Evolutionary conservation across 2,329 filamentous ascomycete species (phyloP).

Genomic region (Periconia digitata): DNA sequence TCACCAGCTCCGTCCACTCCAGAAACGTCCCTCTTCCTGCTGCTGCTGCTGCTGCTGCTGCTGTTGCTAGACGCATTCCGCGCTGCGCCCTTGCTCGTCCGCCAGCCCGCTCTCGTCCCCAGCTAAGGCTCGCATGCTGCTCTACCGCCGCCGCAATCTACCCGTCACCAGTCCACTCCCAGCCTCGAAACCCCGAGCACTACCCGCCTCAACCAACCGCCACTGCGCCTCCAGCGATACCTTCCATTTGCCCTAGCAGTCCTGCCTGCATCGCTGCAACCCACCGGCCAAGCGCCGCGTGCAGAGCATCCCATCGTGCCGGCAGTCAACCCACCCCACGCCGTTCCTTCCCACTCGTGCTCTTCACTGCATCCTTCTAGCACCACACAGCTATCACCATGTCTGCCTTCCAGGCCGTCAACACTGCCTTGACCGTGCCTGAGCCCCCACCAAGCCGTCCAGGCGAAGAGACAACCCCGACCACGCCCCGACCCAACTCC

Average conservation of each 20-base stretch:
- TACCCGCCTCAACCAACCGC: not conserved
- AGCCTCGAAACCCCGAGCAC: constrained; percentile 29
- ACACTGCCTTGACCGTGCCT: constrained; percentile 53
- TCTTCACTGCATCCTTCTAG: no score
- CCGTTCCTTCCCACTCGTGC: not conserved
- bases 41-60: not conserved
- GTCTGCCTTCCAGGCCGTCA: constrained; percentile 64
- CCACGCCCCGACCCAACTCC: constrained; percentile 54
- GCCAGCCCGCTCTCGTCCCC: no score
- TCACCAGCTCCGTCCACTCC: not conserved
- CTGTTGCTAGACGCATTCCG: not conserved
- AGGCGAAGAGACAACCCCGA: constrained; percentile 58
- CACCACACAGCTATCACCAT: constrained; percentile 47
- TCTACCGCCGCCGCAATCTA: constrained; percentile 32
- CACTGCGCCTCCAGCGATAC: not conserved
- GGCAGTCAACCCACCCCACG: not conserved
- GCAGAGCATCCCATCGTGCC: not conserved
- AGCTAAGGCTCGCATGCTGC: constrained; percentile 40
- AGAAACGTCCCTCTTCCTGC: not conserved
- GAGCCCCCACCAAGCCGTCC: constrained; percentile 47
- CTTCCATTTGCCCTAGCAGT: not conserved
- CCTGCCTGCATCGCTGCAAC: not conserved
- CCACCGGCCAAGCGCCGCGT: constrained; percentile 15
- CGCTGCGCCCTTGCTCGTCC: constrained; percentile 1
- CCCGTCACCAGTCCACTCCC: constrained; percentile 40